Conservation (phyloP, 2,329 filamentous ascomycete genomes). For the Claviceps capensis region DNA sequence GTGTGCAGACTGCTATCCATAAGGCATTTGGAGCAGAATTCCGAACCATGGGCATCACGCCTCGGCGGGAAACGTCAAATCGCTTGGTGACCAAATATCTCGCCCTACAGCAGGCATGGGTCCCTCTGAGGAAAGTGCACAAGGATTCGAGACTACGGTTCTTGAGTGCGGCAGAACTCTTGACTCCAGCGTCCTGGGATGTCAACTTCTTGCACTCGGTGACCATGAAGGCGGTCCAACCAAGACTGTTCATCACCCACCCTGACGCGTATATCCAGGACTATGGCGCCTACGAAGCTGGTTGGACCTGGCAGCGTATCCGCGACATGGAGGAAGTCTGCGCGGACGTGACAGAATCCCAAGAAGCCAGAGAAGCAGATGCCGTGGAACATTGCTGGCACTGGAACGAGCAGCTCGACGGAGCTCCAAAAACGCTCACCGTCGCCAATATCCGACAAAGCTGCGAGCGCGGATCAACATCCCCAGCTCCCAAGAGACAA, state of each 20-base stretch:
- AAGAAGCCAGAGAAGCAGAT: slow-evolving; percentile 45
- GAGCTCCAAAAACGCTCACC: slow-evolving; percentile 31
- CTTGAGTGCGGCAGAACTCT: slow-evolving; percentile 56
- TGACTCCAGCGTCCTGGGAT: slow-evolving; percentile 59
- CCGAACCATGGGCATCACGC: slow-evolving; percentile 26
- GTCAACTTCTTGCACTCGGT: slow-evolving; percentile 57
- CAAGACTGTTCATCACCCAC: slow-evolving; percentile 63
- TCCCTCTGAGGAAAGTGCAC: slow-evolving; percentile 65
- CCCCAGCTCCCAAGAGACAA: slow-evolving; percentile 18
- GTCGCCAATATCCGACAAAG: slow-evolving; percentile 29
- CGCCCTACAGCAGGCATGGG: slow-evolving; percentile 53
- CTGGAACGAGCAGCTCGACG: slow-evolving; percentile 52
- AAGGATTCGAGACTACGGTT: slow-evolving; percentile 62
- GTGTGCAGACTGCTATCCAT: slow-evolving; percentile 50
- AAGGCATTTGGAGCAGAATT: slow-evolving; percentile 47
- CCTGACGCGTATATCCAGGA: slow-evolving; percentile 62
- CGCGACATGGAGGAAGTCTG: slow-evolving; percentile 47
- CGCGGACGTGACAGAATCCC: slow-evolving; percentile 27
- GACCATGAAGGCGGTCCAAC: slow-evolving; percentile 56
- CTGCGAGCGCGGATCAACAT: slow-evolving; percentile 26
- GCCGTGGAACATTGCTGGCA: slow-evolving; percentile 53
- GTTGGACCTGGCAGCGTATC: slow-evolving; percentile 60
- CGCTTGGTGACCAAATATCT: slow-evolving; percentile 30
- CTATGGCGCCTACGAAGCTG: slow-evolving; percentile 33
- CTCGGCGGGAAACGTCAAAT: slow-evolving; percentile 15